A percentile compares a stretch with the other conserved stretches of the same genome.
phyloP scores from a whole-genome alignment of 768 basidiomycete genomes.

The Podaxis carcinomalis region DNA sequence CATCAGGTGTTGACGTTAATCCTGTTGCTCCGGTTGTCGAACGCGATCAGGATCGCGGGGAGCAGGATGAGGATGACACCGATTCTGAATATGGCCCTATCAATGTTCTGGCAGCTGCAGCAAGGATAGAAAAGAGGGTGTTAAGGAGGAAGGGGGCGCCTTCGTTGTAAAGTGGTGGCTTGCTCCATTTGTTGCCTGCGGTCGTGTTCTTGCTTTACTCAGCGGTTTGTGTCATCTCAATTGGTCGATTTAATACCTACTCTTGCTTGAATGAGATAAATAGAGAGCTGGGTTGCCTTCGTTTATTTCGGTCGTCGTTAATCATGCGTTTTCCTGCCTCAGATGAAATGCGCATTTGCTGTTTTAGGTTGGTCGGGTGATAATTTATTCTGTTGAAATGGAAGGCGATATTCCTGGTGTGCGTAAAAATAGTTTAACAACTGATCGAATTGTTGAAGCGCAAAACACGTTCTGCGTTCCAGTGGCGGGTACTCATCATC shows the following conservation, averaged over 20 bases:
- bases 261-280: background rate
- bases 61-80: background rate
- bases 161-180: background rate
- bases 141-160: conserved; percentile 1
- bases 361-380: background rate
- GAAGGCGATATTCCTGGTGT: background rate
- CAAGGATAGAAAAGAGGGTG: conserved; percentile 14
- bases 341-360: background rate
- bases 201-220: background rate
- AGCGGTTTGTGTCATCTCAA: no score
- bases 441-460: background rate
- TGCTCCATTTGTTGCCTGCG: background rate
- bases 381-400: background rate
- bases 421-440: background rate
- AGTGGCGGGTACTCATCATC: no score
- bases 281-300: background rate
- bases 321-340: no score
- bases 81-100: background rate
- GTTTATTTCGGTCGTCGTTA: background rate
- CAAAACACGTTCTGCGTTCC: background rate
- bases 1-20: background rate
- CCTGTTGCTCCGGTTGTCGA: background rate
- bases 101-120: conserved; percentile 14
- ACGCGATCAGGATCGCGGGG: background rate
- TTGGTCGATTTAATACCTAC: background rate